phyloP scores from a whole-genome alignment of 768 basidiomycete species.

The Naganishia vishniacii region DNA sequence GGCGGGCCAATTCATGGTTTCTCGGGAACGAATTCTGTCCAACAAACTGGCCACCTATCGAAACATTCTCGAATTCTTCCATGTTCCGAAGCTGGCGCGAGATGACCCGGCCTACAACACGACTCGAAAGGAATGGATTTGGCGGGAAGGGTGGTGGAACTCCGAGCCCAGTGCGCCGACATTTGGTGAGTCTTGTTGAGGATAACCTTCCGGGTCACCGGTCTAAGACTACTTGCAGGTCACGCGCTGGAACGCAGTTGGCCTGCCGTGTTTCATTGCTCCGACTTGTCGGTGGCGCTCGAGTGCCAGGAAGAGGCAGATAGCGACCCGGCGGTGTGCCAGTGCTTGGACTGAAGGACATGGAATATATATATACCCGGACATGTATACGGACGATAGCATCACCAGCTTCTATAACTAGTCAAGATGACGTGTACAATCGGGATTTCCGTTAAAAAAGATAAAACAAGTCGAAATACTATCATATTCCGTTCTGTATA shows the following conservation, averaged over 20 bases:
- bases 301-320: constrained; percentile 4
- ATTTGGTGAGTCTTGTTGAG: constrained; percentile 26
- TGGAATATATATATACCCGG: background rate
- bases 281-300: background rate
- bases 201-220: constrained; percentile 37
- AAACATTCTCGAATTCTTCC: constrained; percentile 33
- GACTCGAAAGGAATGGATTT: constrained; percentile 36
- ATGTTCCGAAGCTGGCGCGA: constrained; percentile 26
- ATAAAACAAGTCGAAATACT: background rate
- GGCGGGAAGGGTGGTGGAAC: constrained; percentile 38
- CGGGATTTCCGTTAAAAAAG: no score
- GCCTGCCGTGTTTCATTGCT: constrained; percentile 22
- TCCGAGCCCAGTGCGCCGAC: background rate
- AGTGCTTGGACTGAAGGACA: constrained; percentile 13
- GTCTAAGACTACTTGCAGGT: no score
- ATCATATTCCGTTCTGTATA: background rate
- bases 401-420: background rate
- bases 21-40: constrained; percentile 35
- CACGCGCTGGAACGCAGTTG: constrained; percentile 32
- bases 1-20: constrained; percentile 46
- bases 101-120: constrained; percentile 6
- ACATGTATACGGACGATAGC: no score
- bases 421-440: background rate
- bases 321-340: background rate
- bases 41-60: constrained; percentile 37